Conservation (phyloP, 73 alveolate genomes). For the Paramecium bursaria region DNA sequence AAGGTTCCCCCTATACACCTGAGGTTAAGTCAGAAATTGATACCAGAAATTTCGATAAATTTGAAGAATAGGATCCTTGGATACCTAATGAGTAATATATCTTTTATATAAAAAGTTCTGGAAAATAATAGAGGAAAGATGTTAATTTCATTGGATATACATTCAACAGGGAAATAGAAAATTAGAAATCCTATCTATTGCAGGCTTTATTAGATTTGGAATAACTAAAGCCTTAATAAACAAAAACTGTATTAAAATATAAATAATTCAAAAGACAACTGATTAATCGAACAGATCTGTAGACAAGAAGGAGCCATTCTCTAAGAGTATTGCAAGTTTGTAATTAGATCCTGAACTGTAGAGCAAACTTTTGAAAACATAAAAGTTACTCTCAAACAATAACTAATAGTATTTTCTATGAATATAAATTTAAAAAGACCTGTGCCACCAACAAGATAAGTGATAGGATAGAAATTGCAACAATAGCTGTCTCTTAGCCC, state of each 20-base stretch:
- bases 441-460: neutral
- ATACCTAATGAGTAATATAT: conserved; percentile 74
- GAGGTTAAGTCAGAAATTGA: conserved; percentile 77
- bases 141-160: conserved; percentile 75
- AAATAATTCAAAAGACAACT: neutral
- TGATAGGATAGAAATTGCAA: neutral
- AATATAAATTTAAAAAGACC: neutral
- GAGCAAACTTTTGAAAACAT: conserved; percentile 32
- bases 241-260: conserved; percentile 29
- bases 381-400: conserved; percentile 18
- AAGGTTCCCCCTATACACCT: conserved; percentile 88
- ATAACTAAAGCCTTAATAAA: conserved; percentile 31
- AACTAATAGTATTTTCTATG: conserved; percentile 5
- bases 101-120: conserved; percentile 30
- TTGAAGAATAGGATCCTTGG: conserved; percentile 94
- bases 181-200: conserved; percentile 55
- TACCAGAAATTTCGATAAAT: conserved; percentile 89
- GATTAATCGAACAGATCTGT: neutral
- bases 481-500: conserved; percentile 36
- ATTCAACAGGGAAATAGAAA: conserved; percentile 71
- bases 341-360: conserved; percentile 60
- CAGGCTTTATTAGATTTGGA: conserved; percentile 65
- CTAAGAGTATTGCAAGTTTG: neutral
- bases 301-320: conserved; percentile 16
- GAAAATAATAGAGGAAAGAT: conserved; percentile 68